Evolutionary conservation across 805 yeast genomes (phyloP), one percentile per base, ranked within the genome.

Genomic region (Metschnikowia lachancei): DNA sequence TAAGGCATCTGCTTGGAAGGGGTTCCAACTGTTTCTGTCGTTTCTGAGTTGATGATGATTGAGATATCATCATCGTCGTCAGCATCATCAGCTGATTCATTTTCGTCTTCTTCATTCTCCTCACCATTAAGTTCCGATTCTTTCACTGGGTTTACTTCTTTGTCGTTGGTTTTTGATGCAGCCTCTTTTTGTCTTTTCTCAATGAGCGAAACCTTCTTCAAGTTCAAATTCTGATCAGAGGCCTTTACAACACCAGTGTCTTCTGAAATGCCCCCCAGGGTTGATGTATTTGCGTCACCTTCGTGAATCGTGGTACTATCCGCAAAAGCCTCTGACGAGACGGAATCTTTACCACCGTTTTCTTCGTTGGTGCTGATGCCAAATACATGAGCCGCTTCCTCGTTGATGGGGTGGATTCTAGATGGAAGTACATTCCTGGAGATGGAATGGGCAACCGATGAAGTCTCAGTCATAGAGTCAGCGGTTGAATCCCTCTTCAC

Each of bases 321-420:
- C 2, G 42, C 44, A 11, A 41, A 14, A 19, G 30, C 20, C 7
- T 41, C 42, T 3, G 41, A 10, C 3, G 41, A 39, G 11, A 28
- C 28, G 20, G 41, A 18, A 8, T 36, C 24, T 2, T 30, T 26
- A 14, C 2, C 16, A 26, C 35, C 35, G 17, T 24, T 37, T 10
- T 13, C 28, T 8, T 33, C 16, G 18, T 26, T 37, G 24, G 68
- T 65, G 24, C 66, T 68, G 13, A 72, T 72, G n/a, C 76, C 76
- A 55, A 72, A 72, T 0, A 71, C 73, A 68, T 65, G 56, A 1
- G 75, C 75, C 6, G 73, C 73, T 50, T 71, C 76, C 42, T 70
- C 69, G 18, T 41, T 46, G 13, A 55, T 47, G 5, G 50, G 36
- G 3, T 46, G 43, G 24, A 43, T 33, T 3, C 36, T 24, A 1